phyloP scores from a whole-genome alignment of 768 basidiomycete species.

The Phanerodontia chrysosporium region DNA sequence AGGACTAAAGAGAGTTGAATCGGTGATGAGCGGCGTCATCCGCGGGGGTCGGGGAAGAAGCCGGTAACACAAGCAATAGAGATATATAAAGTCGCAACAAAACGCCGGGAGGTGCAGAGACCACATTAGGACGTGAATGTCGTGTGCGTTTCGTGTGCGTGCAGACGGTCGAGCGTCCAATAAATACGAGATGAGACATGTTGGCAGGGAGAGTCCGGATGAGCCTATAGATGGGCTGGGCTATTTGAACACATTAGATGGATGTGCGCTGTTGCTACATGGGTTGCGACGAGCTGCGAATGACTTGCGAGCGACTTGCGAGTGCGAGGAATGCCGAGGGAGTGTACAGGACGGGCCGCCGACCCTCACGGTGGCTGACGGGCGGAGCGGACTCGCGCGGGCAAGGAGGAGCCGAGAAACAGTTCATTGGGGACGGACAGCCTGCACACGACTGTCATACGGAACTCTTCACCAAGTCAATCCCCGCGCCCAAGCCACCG shows the following conservation, averaged over 20 bases:
- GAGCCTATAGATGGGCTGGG: background rate
- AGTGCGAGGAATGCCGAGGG: background rate
- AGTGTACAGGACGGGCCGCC: background rate
- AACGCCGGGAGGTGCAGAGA: background rate
- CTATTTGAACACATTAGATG: background rate
- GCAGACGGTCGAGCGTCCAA: background rate
- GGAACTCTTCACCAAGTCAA: slow-evolving; percentile 18
- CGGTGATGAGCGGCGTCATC: background rate
- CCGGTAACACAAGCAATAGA: background rate
- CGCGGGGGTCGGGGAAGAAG: background rate
- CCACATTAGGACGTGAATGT: background rate
- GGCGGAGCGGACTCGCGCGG: background rate
- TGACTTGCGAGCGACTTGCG: background rate
- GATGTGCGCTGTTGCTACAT: slow-evolving; percentile 3
- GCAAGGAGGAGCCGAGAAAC: background rate
- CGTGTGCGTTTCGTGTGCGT: background rate
- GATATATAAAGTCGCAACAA: background rate
- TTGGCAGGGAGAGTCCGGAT: background rate
- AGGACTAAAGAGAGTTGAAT: background rate
- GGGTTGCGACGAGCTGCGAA: too few relatives aligned
- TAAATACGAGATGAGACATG: background rate
- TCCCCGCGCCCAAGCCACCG: slow-evolving; percentile 19
- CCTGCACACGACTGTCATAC: background rate
- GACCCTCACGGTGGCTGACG: background rate
- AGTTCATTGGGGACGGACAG: background rate